phyloP scores from a whole-genome alignment of 2,329 filamentous ascomycete genomes.

The Claviceps fusiformis region DNA sequence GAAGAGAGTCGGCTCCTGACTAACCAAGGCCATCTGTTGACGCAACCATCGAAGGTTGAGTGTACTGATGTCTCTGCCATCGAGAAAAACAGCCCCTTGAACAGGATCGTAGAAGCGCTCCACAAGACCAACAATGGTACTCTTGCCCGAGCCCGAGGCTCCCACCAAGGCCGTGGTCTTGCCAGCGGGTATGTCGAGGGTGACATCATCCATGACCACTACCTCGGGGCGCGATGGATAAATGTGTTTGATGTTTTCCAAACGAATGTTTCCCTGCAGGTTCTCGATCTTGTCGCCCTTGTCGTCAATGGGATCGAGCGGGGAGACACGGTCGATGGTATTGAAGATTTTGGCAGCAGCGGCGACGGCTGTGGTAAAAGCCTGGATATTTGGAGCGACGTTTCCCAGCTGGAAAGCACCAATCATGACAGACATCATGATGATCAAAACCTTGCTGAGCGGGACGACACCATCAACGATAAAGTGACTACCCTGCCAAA shows the following conservation, averaged over 20 bases:
- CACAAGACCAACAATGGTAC: constrained; percentile 82
- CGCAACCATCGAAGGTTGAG: constrained; percentile 85
- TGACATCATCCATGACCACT: constrained; percentile 73
- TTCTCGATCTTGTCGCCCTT: constrained; percentile 59
- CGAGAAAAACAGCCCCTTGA: constrained; percentile 61
- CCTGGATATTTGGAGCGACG: constrained; percentile 71
- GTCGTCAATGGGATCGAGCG: constrained; percentile 60
- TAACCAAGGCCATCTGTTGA: constrained; percentile 83
- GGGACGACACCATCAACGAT: constrained; percentile 51
- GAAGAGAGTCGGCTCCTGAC: constrained; percentile 86
- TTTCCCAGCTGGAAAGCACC: constrained; percentile 86
- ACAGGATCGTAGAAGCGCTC: constrained; percentile 93
- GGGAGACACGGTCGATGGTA: constrained; percentile 80
- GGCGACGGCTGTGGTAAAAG: constrained; percentile 70
- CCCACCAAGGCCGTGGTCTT: constrained; percentile 91
- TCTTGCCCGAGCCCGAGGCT: constrained; percentile 88
- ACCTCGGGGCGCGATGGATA: constrained; percentile 91
- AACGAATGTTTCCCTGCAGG: constrained; percentile 64
- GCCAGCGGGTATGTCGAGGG: constrained; percentile 66
- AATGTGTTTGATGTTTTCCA: constrained; percentile 77
- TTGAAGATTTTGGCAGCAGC: constrained; percentile 86
- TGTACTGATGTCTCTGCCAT: constrained; percentile 66
- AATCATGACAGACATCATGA: constrained; percentile 83
- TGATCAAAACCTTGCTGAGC: constrained; percentile 63
- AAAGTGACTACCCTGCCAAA: constrained; percentile 76